These are phyloP conservation scores for Tetrapyrgos nigripes DNA, from an alignment of 1,284 basidiomycete genomes.

Conservation along the genomic window DNA sequence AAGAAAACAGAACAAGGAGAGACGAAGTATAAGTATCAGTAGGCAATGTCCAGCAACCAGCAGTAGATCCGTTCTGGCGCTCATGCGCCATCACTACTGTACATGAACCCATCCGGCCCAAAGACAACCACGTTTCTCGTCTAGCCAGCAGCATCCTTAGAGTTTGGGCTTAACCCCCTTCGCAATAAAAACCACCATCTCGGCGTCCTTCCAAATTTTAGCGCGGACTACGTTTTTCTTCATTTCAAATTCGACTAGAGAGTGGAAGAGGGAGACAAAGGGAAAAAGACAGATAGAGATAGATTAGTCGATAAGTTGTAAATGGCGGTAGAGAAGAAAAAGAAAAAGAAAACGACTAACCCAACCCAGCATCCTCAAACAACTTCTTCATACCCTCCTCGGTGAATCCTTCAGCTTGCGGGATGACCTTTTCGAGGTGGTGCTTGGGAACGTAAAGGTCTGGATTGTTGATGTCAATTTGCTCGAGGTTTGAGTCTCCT, in stretches of 20 bases:
- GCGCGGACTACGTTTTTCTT: slow-evolving; percentile 37
- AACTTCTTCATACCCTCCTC: slow-evolving; percentile 1
- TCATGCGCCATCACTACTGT: too few species aligned
- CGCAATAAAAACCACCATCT: slow-evolving; percentile 6
- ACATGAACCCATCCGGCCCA: too few species aligned
- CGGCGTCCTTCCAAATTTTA: slow-evolving; percentile 15
- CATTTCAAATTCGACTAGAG: slow-evolving; percentile 40
- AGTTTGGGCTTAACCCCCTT: slow-evolving; percentile 2
- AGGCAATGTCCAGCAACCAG: too few species aligned
- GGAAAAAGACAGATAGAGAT: too few species aligned
- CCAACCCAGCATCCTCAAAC: slow-evolving; percentile 12
- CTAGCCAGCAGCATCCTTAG: too few species aligned
- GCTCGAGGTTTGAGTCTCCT: too few species aligned
- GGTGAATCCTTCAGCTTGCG: slow-evolving; percentile 5
- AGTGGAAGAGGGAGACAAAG: background rate
- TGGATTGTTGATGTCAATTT: background rate
- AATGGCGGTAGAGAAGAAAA: background rate
- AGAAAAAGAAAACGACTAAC: background rate
- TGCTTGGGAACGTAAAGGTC: too few species aligned
- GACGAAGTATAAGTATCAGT: too few species aligned
- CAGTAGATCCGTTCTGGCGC: too few species aligned
- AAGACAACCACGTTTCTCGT: too few species aligned
- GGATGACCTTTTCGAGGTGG: background rate
- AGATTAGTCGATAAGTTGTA: too few species aligned
- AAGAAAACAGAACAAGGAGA: too few species aligned